Evolutionary conservation across 768 basidiomycete species (phyloP).

Genomic region (Suillus subalutaceus): DNA sequence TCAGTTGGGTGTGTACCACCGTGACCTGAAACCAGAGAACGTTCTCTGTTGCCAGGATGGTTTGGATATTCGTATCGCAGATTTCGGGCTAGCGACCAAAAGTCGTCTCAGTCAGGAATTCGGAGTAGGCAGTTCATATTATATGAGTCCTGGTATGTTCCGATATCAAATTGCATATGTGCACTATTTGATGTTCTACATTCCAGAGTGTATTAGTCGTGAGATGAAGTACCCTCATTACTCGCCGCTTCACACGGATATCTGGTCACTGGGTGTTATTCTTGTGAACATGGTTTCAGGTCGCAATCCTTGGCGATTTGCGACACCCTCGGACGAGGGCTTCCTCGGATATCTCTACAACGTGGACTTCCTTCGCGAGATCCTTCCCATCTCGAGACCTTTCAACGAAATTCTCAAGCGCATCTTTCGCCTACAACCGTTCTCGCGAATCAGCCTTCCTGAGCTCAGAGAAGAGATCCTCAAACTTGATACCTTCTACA

Average conservation of each 20-base stretch:
- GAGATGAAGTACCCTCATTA: slow-evolving; percentile 36
- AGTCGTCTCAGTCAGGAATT: slow-evolving; percentile 48
- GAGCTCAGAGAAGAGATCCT: slow-evolving; percentile 62
- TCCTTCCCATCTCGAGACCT: slow-evolving; percentile 72
- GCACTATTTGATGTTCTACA: slow-evolving; percentile 7
- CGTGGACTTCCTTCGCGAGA: slow-evolving; percentile 61
- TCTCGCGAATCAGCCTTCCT: slow-evolving; percentile 60
- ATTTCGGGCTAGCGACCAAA: slow-evolving; percentile 75
- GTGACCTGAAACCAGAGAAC: slow-evolving; percentile 89
- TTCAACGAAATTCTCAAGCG: slow-evolving; percentile 69
- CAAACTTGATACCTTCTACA: slow-evolving; percentile 61
- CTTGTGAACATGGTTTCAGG: slow-evolving; percentile 82
- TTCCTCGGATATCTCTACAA: slow-evolving; percentile 68
- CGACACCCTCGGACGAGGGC: slow-evolving; percentile 65
- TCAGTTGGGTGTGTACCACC: slow-evolving; percentile 70
- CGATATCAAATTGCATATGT: not conserved
- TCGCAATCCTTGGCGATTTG: slow-evolving; percentile 73
- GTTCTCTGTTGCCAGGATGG: slow-evolving; percentile 63
- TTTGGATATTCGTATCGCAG: slow-evolving; percentile 60
- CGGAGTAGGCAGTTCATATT: slow-evolving; percentile 61
- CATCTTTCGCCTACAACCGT: slow-evolving; percentile 71
- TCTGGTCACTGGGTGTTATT: slow-evolving; percentile 80
- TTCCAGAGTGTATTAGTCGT: slow-evolving; percentile 56
- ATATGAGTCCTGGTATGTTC: slow-evolving; percentile 71
- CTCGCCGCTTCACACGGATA: slow-evolving; percentile 44